phyloP scores from a whole-genome alignment of 2,329 filamentous ascomycete species.

The Myriosclerotinia curreyana region DNA sequence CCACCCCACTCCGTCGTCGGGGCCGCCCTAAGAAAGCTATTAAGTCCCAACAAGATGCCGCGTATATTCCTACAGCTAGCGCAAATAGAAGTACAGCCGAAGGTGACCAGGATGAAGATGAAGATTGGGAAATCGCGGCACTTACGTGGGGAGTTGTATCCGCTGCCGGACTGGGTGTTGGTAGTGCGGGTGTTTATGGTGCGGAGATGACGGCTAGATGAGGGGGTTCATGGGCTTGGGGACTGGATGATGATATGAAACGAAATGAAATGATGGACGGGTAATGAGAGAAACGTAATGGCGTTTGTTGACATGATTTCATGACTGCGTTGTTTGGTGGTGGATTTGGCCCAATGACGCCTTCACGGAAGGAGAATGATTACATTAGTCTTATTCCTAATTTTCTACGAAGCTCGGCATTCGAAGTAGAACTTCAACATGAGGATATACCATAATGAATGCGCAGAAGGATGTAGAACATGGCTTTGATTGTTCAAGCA shows the following conservation, averaged over 20 bases:
- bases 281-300: neutral
- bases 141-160: constrained; percentile 48
- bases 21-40: constrained; percentile 18
- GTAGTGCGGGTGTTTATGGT: constrained; percentile 48
- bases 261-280: neutral
- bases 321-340: neutral
- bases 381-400: neutral
- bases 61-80: constrained; percentile 39
- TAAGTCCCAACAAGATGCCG: constrained; percentile 39
- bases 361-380: neutral
- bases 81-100: constrained; percentile 34
- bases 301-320: neutral
- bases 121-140: constrained; percentile 49
- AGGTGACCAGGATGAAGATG: constrained; percentile 44
- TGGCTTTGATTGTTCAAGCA: neutral
- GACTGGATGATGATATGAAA: neutral
- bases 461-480: neutral
- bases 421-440: neutral
- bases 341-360: neutral
- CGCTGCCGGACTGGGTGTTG: constrained; percentile 46
- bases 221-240: neutral
- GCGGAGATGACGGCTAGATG: constrained; percentile 40
- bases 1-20: constrained; percentile 21
- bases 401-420: neutral
- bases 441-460: neutral